Base-by-base conservation (phyloP, 2,329 filamentous ascomycete species). In the Botrytis fabae region DNA sequence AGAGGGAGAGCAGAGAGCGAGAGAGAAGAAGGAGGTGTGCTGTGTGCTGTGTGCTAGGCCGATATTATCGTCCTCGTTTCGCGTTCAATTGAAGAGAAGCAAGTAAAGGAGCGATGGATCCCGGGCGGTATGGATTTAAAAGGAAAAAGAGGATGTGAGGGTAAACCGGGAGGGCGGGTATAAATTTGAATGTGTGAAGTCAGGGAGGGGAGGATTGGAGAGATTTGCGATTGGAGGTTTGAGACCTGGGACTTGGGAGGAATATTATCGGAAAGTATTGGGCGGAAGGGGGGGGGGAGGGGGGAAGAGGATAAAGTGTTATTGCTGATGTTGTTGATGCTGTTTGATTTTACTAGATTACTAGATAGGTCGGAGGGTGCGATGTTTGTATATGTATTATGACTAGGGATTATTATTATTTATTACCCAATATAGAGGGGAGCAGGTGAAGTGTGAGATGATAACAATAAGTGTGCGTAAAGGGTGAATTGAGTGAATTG, bases 191-290 rank as follows among this genome's bases (percentile, higher is more conserved):
- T 18, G n/a, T 62, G 61, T 42, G 25, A 28, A 63, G 38, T 63
- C 38, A 63, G 61, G 61, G 61, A 63, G 61, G 61, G 61, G 40
- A 54, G n/a, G 51, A 51, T 51, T 51, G 25, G 48, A 54, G 25
- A 4, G 46, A 48, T 51, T 51, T 14, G 48, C 14, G 51, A 57
- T 25, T 25, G 14, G 48, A n/a, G 51, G 28, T 14, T 57, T 44
- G 12, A 14, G 42, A 44, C 14, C 2, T 57, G 59, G 25, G 59
- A 16, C 32, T 40, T 28, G 61, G 40, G 61, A 64, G 61, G 61
- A 28, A 65, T 65, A n/a, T 48, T 6, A n/a, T 65, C 63, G 63
- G 44, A 22, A 48, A 51, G 63, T 42, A 48, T 48, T 63, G 25
- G 51, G 51, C n/a, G 51, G n/a, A 28, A 25, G n/a, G 51, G 51